Conservation (phyloP, 371 early-diverging fungal genomes). For the Globomyces sp. region DNA sequence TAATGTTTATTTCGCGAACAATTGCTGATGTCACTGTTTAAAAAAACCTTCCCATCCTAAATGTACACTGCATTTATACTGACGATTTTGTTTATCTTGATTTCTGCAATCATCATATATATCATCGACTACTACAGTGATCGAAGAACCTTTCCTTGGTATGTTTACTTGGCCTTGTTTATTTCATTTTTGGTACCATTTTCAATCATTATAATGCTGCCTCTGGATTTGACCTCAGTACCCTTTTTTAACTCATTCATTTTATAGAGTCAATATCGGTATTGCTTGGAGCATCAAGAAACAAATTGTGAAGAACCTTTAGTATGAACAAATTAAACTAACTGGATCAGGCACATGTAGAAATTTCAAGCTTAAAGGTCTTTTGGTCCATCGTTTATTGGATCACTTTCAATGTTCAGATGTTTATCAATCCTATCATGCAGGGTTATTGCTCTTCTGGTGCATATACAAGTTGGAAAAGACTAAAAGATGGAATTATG, state of each 20-base stretch:
- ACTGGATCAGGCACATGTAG: slow-evolving; percentile 57
- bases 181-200: slow-evolving; percentile 86
- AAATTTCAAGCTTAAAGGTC: slow-evolving; percentile 61
- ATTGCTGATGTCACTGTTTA: no score
- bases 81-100: slow-evolving; percentile 28
- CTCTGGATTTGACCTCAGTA: slow-evolving; percentile 89
- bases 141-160: slow-evolving; percentile 41
- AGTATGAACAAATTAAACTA: background rate
- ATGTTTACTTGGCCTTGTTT: slow-evolving; percentile 35
- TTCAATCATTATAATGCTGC: slow-evolving; percentile 82
- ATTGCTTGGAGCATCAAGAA: slow-evolving; percentile 45
- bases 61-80: slow-evolving; percentile 7
- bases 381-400: slow-evolving; percentile 90
- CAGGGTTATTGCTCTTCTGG: slow-evolving; percentile 84
- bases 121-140: slow-evolving; percentile 74
- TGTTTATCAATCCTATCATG: slow-evolving; percentile 74
- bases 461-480: slow-evolving; percentile 65
- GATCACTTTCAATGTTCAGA: slow-evolving; percentile 74
- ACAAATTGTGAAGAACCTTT: slow-evolving; percentile 67
- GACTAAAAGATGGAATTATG: slow-evolving; percentile 67
- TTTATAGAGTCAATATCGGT: slow-evolving; percentile 62
- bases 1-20: no score
- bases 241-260: slow-evolving; percentile 20
- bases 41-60: no score
- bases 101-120: slow-evolving; percentile 55